A percentile compares a stretch with the other conserved stretches of the same genome.
Conservation (phyloP, 306 rosid genomes). For the Argentina anserina region DNA sequence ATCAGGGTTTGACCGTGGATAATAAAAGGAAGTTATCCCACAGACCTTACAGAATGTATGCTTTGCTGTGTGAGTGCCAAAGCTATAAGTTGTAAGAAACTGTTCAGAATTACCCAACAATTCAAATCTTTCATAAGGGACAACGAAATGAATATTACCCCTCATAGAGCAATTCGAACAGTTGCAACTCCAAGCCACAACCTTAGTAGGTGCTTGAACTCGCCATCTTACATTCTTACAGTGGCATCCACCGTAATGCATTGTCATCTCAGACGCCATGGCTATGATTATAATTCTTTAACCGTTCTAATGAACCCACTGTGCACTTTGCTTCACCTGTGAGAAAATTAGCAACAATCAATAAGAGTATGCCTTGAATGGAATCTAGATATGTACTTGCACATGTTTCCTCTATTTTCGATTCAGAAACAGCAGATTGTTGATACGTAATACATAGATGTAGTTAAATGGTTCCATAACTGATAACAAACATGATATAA, state of each 20-base stretch:
- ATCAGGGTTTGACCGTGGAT: constrained; percentile 87
- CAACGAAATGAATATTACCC: constrained; percentile 53
- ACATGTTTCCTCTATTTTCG: background rate
- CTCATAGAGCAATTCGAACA: constrained; percentile 84
- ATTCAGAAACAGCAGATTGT: background rate
- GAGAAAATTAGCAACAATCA: constrained; percentile 3
- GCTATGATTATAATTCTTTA: constrained; percentile 15
- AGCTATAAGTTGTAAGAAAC: constrained; percentile 69
- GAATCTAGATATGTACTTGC: background rate
- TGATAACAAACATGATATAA: background rate
- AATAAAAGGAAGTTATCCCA: constrained; percentile 81
- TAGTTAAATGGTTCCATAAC: background rate
- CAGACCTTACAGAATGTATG: constrained; percentile 81
- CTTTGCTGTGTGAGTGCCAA: constrained; percentile 74
- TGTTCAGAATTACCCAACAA: constrained; percentile 59
- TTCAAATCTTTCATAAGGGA: constrained; percentile 54
- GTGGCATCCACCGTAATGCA: constrained; percentile 82
- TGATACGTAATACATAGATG: background rate
- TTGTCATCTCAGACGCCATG: constrained; percentile 58
- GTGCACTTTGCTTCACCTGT: background rate
- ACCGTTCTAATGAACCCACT: background rate
- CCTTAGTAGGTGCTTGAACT: constrained; percentile 49
- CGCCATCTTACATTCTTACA: constrained; percentile 81
- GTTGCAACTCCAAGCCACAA: constrained; percentile 75
- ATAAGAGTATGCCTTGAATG: background rate